Evolutionary conservation across 495 filamentous ascomycete species (phyloP), one percentile per base, ranked within the genome.

Genomic region (Trichoderma virens): DNA sequence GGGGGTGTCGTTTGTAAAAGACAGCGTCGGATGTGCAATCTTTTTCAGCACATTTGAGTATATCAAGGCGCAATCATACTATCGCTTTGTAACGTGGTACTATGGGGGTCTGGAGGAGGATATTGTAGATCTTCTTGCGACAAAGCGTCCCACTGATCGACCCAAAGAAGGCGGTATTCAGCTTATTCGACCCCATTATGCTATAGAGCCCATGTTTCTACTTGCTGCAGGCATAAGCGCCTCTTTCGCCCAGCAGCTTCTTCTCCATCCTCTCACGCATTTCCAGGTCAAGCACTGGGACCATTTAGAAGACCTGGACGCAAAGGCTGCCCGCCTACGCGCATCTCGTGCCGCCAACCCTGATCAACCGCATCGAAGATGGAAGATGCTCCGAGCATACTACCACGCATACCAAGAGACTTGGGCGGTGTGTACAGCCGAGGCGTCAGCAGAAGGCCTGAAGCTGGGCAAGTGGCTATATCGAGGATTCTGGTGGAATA

Each of bases 31-130:
- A 1, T 89, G 86, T 69, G 92, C 86, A 9, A 74, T 90, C 18
- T 97, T 96, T 78, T 97, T 97, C 74, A 83, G 86, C 35, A 84
- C 83, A 0, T 97, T 97, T 68, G 92, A 97, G 75, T 92, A 85
- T 61, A 76, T 95, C 68, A 96, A 97, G 72, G 87, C 88, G 9
- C 92, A 96, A 72, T 80, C 80, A 11, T 96, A 92, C 75, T 94
- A 94, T 73, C 80, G 76, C 18, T 97, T 91, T 70, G 78, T 95
- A 35, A 86, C 84, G 25, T 85, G 83, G 76, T 91, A 88, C 68
- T 97, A 96, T 69, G 87, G 90, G 11, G 80, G 80, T 35, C 67
- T 85, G 28, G 75, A 75, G 60, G 74, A 76, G 59, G 75, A 79
- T 35, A 69, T 73, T 32, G 67, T 82, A 27, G 67, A 78, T 47